A percentile compares a stretch with the other conserved stretches of the same genome.
These are phyloP conservation scores for Saccharomycopsis fodiens DNA, from an alignment of 805 yeast genomes.

Conservation along the genomic window DNA sequence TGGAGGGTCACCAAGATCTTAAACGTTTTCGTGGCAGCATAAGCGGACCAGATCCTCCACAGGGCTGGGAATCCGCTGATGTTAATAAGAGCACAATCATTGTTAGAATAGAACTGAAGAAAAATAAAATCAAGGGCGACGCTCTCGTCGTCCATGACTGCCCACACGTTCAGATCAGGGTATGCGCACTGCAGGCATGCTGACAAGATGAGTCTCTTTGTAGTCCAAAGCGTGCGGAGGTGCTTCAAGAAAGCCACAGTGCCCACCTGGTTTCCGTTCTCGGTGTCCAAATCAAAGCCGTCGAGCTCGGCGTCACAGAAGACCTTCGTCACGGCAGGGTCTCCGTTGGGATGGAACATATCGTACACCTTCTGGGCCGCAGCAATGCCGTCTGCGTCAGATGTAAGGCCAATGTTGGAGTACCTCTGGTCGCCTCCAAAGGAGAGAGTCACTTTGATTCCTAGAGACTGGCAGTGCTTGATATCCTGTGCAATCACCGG, in stretches of 20 bases:
- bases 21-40: slow-evolving; percentile 42
- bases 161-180: slow-evolving; percentile 44
- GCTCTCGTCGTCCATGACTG: slow-evolving; percentile 34
- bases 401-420: slow-evolving; percentile 49
- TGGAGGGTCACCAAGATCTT: slow-evolving; percentile 17
- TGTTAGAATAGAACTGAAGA: slow-evolving; percentile 60
- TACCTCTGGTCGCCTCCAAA: slow-evolving; percentile 50
- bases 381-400: slow-evolving; percentile 65
- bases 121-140: slow-evolving; percentile 51
- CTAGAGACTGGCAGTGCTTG: slow-evolving; percentile 61
- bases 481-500: slow-evolving; percentile 58
- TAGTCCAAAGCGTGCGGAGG: slow-evolving; percentile 28
- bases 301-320: slow-evolving; percentile 23
- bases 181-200: slow-evolving; percentile 66
- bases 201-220: slow-evolving; percentile 45
- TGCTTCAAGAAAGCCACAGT: slow-evolving; percentile 38
- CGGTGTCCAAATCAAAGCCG: slow-evolving; percentile 21
- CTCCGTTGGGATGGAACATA: slow-evolving; percentile 41
- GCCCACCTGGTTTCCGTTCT: slow-evolving; percentile 38
- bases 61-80: slow-evolving; percentile 27
- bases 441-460: slow-evolving; percentile 71
- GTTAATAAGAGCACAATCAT: slow-evolving; percentile 33
- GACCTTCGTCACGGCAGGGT: slow-evolving; percentile 24
- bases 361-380: slow-evolving; percentile 58
- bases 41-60: slow-evolving; percentile 46